A percentile compares a stretch with the other conserved stretches of the same genome.
phyloP scores from a whole-genome alignment of 2,329 filamentous ascomycete genomes.

The Sarocladium strictum region DNA sequence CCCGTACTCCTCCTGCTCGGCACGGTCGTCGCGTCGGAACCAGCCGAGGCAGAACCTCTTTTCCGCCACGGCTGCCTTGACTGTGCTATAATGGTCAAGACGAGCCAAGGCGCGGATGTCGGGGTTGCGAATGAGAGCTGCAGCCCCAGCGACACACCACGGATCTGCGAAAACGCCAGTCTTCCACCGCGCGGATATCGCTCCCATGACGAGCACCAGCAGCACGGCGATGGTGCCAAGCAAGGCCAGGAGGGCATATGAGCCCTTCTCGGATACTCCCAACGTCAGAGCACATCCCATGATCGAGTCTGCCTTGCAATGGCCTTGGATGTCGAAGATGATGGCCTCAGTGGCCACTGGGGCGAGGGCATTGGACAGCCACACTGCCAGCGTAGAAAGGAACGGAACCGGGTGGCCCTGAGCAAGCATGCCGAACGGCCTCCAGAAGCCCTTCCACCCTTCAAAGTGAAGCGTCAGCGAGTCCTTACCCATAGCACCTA shows the following conservation, averaged over 20 bases:
- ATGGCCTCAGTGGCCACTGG: slow-evolving; percentile 33
- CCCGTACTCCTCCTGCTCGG: slow-evolving; percentile 23
- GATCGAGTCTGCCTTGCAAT: slow-evolving; percentile 23
- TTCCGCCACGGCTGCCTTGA: slow-evolving; percentile 16
- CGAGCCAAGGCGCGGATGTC: slow-evolving; percentile 18
- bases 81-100: slow-evolving; percentile 8
- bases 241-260: slow-evolving; percentile 26
- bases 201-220: slow-evolving; percentile 21
- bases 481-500: slow-evolving; percentile 31
- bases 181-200: slow-evolving; percentile 25
- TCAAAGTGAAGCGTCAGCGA: slow-evolving; percentile 35
- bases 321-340: slow-evolving; percentile 24
- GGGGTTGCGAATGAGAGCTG: slow-evolving; percentile 24
- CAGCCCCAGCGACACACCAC: slow-evolving; percentile 33
- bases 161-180: slow-evolving; percentile 34
- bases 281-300: slow-evolving; percentile 27
- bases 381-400: slow-evolving; percentile 27
- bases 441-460: slow-evolving; percentile 28
- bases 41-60: slow-evolving; percentile 24
- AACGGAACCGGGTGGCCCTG: slow-evolving; percentile 25
- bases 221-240: slow-evolving; percentile 22
- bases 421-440: slow-evolving; percentile 26
- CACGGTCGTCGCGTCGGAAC: slow-evolving; percentile 15
- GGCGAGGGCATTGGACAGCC: slow-evolving; percentile 27
- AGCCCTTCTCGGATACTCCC: slow-evolving; percentile 25